Base-by-base conservation (phyloP, 2,329 filamentous ascomycete genomes). In the Diaporthe citri region DNA sequence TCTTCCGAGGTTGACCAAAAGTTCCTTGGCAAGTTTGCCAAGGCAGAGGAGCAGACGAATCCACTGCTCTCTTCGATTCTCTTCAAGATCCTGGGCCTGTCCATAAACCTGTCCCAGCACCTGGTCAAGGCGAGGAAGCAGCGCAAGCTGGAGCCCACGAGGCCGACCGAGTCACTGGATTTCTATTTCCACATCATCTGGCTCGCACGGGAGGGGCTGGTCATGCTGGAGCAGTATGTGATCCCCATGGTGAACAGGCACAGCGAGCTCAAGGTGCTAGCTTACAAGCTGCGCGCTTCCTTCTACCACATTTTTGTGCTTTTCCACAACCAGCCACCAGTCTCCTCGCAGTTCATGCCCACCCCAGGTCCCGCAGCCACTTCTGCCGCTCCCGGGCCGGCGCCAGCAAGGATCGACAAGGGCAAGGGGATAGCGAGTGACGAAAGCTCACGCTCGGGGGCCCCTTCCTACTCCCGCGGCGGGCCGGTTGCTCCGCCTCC, bases 1-100 rank as follows among this genome's bases (percentile, higher is more conserved):
- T 97, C 96, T 82, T 97, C 95, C 76, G 95, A 98, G 86, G 95
- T 98, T 77, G 97, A 99, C 84, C 96, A 98, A 86, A 99, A 98
- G 86, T 98, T 97, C 85, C 90, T 99, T 81, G 95, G 95, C 85
- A 93, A 92, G 82, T 93, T 98, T 82, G 96, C 97, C 82, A 94
- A 93, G 84, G 90, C 92, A 76, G 95, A 95, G 79, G 92, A 93
- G 81, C 87, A 90, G 76, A 92, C 94, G 79, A 97, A 96, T 81
- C 92, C 94, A 4, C 88, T 96, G 25, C 90, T 98, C 60, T 94
- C 94, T 10, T 90, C 90, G 28, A 95, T 95, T 82, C 90, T 99
- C 62, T 98, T 95, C 85, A 97, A 97, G 83, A 93, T 98, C 55
- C 89, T 98, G 15, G 97, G 97, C 1, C 89, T 98, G 20, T 98